These are phyloP conservation scores for Pelargonium australe DNA, from an alignment of 441 rosid genomes.

Conservation along the genomic window DNA sequence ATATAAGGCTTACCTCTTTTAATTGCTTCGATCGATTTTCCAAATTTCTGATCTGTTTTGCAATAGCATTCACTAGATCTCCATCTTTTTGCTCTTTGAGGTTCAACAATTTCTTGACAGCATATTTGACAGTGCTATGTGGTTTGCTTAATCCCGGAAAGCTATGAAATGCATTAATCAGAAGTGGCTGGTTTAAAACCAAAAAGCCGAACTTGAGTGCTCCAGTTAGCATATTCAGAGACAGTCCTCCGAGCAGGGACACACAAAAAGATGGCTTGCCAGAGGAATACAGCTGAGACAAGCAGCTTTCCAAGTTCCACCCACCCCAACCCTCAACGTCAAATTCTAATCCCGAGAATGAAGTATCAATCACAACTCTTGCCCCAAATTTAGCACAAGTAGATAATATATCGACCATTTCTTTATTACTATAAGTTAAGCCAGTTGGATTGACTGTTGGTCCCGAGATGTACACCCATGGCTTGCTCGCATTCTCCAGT, in stretches of 20 bases:
- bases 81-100: constrained; percentile 44
- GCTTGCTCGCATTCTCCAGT: constrained; percentile 52
- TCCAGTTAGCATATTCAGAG: constrained; percentile 65
- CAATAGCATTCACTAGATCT: constrained; percentile 45
- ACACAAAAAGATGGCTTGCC: constrained; percentile 45
- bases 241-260: constrained; percentile 73
- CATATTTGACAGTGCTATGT: constrained; percentile 72
- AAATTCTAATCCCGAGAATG: constrained; percentile 84
- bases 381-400: constrained; percentile 72
- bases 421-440: constrained; percentile 58
- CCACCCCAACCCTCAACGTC: constrained; percentile 45
- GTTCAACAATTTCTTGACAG: constrained; percentile 67
- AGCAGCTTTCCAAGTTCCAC: constrained; percentile 51
- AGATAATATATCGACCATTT: constrained; percentile 53
- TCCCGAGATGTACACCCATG: constrained; percentile 88
- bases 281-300: constrained; percentile 45
- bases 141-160: constrained; percentile 93
- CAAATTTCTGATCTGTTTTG: constrained; percentile 41
- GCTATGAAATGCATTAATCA: constrained; percentile 52
- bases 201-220: constrained; percentile 64
- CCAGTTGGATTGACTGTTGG: constrained; percentile 90
- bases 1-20: constrained; percentile 56
- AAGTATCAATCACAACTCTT: constrained; percentile 73
- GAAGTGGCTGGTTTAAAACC: constrained; percentile 41
- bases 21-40: constrained; percentile 56